A percentile compares a stretch with the other conserved stretches of the same genome.
Evolutionary conservation across 345 rosid species (phyloP).

Genomic region (Limnanthes douglasii): DNA sequence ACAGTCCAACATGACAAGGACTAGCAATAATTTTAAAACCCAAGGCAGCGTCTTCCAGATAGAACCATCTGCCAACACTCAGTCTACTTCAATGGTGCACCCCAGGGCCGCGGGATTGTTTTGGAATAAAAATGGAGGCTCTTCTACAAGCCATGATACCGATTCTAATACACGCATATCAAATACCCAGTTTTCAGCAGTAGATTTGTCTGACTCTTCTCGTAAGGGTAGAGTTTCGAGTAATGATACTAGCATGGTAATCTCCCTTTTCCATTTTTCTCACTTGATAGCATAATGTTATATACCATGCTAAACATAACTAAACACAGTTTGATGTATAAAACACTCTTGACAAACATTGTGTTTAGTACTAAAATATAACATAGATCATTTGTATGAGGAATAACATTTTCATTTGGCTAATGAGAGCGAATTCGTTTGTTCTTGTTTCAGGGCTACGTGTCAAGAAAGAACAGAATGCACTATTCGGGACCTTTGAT

Average conservation of each 20-base stretch:
- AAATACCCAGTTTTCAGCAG: constrained; percentile 13
- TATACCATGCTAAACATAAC: no score
- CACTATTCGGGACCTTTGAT: constrained; percentile 87
- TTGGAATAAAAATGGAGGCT: constrained; percentile 11
- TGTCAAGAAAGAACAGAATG: constrained; percentile 52
- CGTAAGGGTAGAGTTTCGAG: constrained; percentile 11
- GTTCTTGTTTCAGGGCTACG: constrained; percentile 34
- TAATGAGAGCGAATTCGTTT: constrained; percentile 3
- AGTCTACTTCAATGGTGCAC: constrained; percentile 36
- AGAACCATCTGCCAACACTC: constrained; percentile 20
- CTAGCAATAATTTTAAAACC: constrained; percentile 19
- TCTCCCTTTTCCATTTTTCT: no score
- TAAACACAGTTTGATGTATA: no score
- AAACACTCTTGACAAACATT: no score
- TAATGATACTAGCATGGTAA: constrained; percentile 28
- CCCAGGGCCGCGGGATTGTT: constrained; percentile 16
- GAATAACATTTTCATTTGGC: background rate
- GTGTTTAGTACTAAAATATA: no score
- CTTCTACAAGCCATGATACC: constrained; percentile 14
- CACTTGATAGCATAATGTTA: no score
- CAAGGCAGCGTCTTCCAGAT: constrained; percentile 24
- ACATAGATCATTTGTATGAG: no score
- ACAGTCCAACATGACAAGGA: constrained; percentile 25
- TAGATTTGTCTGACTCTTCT: constrained; percentile 16
- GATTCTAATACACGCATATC: constrained; percentile 20